Percentiles rank a stretch among this genome's conserved stretches.
Evolutionary conservation across 1,284 basidiomycete species (phyloP).

Genomic region (Ustilago hordei): DNA sequence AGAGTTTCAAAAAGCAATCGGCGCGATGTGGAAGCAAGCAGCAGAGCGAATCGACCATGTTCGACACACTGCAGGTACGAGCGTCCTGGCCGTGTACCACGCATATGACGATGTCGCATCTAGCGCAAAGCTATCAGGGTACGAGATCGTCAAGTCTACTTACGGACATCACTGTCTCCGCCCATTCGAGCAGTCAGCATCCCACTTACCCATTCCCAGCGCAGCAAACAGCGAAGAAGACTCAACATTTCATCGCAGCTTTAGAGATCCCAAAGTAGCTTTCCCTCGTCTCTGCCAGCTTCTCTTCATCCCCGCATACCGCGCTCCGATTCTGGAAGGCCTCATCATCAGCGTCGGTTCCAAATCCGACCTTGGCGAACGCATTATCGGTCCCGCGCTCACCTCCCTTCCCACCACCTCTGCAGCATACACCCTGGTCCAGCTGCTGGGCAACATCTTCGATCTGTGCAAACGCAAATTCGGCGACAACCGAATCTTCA

Average conservation of each 20-base stretch:
- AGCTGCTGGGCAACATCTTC: slow-evolving; percentile 30
- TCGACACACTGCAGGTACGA: slow-evolving; percentile 79
- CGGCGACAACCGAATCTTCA: slow-evolving; percentile 52
- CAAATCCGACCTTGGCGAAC: slow-evolving; percentile 50
- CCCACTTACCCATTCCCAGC: background rate
- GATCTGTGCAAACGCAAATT: slow-evolving; percentile 31
- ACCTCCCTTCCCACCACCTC: slow-evolving; percentile 4
- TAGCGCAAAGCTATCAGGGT: background rate
- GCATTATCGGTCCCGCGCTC: slow-evolving; percentile 31
- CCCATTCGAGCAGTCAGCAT: background rate
- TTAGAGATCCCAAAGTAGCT: slow-evolving; percentile 36
- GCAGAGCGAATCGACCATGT: slow-evolving; percentile 92
- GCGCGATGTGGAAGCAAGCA: slow-evolving; percentile 84
- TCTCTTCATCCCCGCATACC: slow-evolving; percentile 31
- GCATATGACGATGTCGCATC: background rate
- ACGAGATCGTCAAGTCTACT: slow-evolving; percentile 26
- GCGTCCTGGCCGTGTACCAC: slow-evolving; percentile 51
- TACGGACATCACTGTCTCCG: slow-evolving; percentile 8
- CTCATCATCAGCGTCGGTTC: slow-evolving; percentile 45
- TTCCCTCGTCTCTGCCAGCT: slow-evolving; percentile 25
- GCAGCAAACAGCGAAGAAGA: background rate
- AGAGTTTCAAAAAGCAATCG: slow-evolving; percentile 56
- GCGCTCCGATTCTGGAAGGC: slow-evolving; percentile 29
- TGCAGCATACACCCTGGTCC: background rate
- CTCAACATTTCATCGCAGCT: slow-evolving; percentile 3